These are phyloP conservation scores for Diaporthe citrichinensis DNA, from an alignment of 2,329 filamentous ascomycete species.

Conservation along the genomic window DNA sequence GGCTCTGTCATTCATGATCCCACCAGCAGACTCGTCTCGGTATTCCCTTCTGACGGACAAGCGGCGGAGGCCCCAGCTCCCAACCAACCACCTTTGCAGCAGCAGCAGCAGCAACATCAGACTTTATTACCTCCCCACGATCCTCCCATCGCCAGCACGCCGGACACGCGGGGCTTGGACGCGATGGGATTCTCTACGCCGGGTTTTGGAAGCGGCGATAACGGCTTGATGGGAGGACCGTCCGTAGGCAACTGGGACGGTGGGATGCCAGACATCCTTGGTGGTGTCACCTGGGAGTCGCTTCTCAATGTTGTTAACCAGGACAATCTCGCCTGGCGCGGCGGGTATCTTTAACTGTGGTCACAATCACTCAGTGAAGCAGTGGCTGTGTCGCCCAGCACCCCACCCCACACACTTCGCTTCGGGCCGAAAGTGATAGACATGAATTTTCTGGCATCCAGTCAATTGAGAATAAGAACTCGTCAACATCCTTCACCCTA, in stretches of 20 bases:
- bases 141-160: neutral
- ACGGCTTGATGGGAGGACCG: neutral
- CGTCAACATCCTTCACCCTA: neutral
- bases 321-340: slow-evolving; percentile 1
- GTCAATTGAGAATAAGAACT: neutral
- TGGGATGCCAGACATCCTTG: neutral
- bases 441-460: neutral
- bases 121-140: neutral
- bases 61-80: neutral
- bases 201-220: neutral
- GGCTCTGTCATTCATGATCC: neutral
- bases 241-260: neutral
- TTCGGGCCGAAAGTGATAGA: too few species aligned
- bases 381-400: too few species aligned
- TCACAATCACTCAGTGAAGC: neutral
- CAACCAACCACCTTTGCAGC: neutral
- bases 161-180: neutral
- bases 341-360: neutral
- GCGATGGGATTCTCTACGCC: neutral
- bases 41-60: neutral
- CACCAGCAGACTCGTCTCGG: neutral
- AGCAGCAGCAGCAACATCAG: neutral
- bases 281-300: neutral
- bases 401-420: too few species aligned
- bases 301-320: neutral